Conservation (phyloP, 192 early-diverging fungal genomes). For the Thamnidium elegans region DNA sequence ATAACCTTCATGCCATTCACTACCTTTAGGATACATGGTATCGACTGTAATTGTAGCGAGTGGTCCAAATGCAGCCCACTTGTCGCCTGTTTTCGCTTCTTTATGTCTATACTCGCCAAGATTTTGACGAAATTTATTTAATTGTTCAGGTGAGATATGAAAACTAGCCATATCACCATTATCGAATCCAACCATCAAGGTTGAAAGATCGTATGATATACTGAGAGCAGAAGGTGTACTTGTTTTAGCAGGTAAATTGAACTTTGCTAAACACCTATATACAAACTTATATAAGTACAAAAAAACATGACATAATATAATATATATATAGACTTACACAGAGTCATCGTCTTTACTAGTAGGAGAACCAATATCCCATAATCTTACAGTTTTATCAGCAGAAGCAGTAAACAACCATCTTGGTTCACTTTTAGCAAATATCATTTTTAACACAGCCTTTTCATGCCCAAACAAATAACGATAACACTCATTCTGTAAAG, state of each 20-base stretch:
- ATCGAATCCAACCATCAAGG: constrained; percentile 28
- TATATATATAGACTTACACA: constrained; percentile 16
- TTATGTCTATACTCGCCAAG: constrained; percentile 23
- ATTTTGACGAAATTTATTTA: neutral
- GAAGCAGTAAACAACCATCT: constrained; percentile 46
- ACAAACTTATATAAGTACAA: neutral
- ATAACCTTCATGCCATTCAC: constrained; percentile 51
- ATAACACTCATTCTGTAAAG: constrained; percentile 43
- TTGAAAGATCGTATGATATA: constrained; percentile 12
- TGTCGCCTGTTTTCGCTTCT: constrained; percentile 28
- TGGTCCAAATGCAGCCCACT: neutral
- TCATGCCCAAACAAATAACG: constrained; percentile 47
- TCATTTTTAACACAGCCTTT: constrained; percentile 33
- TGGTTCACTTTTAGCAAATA: constrained; percentile 41
- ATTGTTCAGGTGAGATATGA: neutral
- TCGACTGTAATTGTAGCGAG: neutral
- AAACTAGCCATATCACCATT: constrained; percentile 21
- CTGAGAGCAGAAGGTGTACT: constrained; percentile 5
- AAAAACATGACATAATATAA: neutral
- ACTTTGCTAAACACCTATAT: constrained; percentile 25
- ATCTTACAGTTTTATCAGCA: constrained; percentile 38
- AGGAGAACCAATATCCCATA: constrained; percentile 52
- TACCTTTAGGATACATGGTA: constrained; percentile 35
- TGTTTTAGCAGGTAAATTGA: neutral
- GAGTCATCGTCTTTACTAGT: constrained; percentile 26